phyloP scores from a whole-genome alignment of 2,329 filamentous ascomycete species.

The Coniella vitis region DNA sequence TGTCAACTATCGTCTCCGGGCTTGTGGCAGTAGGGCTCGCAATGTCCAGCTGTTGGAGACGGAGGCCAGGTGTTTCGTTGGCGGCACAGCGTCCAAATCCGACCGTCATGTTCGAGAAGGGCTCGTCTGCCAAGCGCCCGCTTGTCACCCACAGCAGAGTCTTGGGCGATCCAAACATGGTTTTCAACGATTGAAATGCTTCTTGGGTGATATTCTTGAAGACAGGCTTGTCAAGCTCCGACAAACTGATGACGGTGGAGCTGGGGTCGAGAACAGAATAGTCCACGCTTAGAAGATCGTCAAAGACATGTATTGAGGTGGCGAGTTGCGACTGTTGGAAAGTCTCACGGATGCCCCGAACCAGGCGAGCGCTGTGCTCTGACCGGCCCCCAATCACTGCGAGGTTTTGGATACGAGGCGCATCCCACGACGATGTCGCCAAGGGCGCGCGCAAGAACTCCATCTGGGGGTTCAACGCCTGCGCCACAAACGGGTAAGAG shows the following conservation, averaged over 20 bases:
- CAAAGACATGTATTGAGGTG: background rate
- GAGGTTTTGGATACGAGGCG: background rate
- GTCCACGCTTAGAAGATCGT: background rate
- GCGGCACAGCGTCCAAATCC: conserved; percentile 18
- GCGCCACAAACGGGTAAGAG: background rate
- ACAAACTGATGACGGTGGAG: conserved; percentile 17
- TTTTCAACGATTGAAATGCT: conserved; percentile 15
- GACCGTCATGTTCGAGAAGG: conserved; percentile 21
- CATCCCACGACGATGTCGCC: too few relatives aligned
- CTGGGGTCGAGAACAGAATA: background rate
- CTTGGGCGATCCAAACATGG: conserved; percentile 13
- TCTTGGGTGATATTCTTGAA: conserved; percentile 18
- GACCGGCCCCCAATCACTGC: background rate
- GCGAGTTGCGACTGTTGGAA: too few relatives aligned
- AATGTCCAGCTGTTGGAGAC: conserved; percentile 20
- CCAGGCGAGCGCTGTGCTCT: too few relatives aligned
- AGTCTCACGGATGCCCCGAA: too few relatives aligned
- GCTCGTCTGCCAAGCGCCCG: conserved; percentile 16
- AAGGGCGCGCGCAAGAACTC: conserved; percentile 6
- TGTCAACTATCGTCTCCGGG: conserved; percentile 14
- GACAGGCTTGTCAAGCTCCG: conserved; percentile 23
- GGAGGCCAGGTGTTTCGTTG: conserved; percentile 16
- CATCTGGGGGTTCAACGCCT: conserved; percentile 1
- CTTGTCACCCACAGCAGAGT: conserved; percentile 23
- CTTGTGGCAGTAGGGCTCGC: conserved; percentile 3